These are phyloP conservation scores for Cladophialophora psammophila DNA, from an alignment of 2,329 filamentous ascomycete species.

Conservation along the genomic window DNA sequence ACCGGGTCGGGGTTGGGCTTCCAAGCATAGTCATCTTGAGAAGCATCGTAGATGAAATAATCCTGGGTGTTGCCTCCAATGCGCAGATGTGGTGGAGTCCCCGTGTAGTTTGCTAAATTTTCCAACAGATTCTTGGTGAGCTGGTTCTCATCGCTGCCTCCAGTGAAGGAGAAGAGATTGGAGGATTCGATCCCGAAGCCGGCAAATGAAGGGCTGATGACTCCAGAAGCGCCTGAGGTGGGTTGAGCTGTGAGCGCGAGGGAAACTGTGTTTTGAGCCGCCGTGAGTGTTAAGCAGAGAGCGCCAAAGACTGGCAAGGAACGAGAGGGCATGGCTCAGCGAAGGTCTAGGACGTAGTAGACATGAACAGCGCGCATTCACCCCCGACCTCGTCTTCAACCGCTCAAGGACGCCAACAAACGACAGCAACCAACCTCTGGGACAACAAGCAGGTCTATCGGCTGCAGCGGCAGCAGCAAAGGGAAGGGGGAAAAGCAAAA, in stretches of 20 bases:
- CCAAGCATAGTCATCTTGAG: constrained; percentile 49
- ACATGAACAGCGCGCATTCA: background rate
- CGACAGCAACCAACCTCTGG: constrained; percentile 11
- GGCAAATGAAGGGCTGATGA: constrained; percentile 55
- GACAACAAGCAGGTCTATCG: constrained; percentile 17
- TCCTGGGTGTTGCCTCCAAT: constrained; percentile 62
- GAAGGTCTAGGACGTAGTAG: constrained; percentile 12
- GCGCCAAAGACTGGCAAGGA: constrained; percentile 34
- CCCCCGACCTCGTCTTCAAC: constrained; percentile 18
- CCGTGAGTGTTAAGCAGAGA: constrained; percentile 22
- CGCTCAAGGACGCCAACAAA: constrained; percentile 16
- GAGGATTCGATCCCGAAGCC: constrained; percentile 62
- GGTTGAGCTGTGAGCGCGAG: constrained; percentile 33
- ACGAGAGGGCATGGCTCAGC: constrained; percentile 31
- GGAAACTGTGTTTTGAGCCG: constrained; percentile 32
- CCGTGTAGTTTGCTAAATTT: constrained; percentile 59
- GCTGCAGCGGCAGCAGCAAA: constrained; percentile 1
- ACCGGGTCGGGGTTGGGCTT: constrained; percentile 47
- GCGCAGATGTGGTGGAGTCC: constrained; percentile 57
- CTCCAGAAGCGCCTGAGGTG: constrained; percentile 34
- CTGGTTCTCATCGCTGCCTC: constrained; percentile 51
- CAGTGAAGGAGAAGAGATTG: constrained; percentile 61
- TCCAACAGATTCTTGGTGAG: constrained; percentile 58
- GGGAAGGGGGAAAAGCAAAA: background rate
- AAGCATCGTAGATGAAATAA: constrained; percentile 56